Evolutionary conservation across 139 green algal species (phyloP).

Genomic region (Closterium sp.): DNA sequence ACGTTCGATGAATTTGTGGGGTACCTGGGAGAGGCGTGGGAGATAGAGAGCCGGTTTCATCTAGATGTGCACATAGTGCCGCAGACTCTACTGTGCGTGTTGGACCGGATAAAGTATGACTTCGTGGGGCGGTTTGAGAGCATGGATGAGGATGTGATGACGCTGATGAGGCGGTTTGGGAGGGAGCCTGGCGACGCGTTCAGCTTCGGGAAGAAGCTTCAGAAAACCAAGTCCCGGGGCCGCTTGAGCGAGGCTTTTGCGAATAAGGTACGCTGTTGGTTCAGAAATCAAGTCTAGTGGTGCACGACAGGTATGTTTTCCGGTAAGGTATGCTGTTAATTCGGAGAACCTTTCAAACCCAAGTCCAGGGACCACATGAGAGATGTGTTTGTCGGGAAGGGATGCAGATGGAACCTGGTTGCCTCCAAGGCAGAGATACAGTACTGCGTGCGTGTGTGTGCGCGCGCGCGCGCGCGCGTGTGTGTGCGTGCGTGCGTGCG

Average conservation of each 20-base stretch:
- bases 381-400: too few relatives aligned
- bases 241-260: background rate
- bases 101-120: background rate
- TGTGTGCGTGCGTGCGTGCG: too few relatives aligned
- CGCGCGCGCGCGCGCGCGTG: too few relatives aligned
- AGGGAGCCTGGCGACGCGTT: background rate
- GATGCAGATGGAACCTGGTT: too few relatives aligned
- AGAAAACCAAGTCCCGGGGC: background rate
- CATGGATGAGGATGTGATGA: background rate
- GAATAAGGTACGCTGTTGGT: background rate
- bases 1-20: background rate
- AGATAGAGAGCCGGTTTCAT: background rate
- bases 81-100: background rate
- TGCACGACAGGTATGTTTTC: too few relatives aligned
- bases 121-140: background rate
- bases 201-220: background rate
- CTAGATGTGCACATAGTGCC: background rate
- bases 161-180: background rate
- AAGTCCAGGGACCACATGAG: too few relatives aligned
- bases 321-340: too few relatives aligned
- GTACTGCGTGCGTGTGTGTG: too few relatives aligned
- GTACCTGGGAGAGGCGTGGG: background rate
- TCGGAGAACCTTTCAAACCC: too few relatives aligned
- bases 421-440: too few relatives aligned
- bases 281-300: background rate